These are phyloP conservation scores for Penicillium waksmanii DNA, from an alignment of 495 filamentous ascomycete genomes.

Conservation along the genomic window DNA sequence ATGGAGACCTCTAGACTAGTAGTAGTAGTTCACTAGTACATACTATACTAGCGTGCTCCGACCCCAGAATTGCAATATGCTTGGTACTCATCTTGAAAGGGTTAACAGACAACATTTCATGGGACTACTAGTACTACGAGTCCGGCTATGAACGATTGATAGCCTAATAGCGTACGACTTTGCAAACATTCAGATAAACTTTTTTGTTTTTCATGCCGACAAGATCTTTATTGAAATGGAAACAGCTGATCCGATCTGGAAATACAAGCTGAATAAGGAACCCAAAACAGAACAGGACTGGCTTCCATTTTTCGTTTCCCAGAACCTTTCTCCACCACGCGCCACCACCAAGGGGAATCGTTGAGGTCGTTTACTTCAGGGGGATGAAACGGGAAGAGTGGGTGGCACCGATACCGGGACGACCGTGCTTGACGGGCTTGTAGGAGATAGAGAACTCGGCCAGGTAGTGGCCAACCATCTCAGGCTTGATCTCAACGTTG, in stretches of 20 bases:
- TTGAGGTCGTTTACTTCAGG: conserved; percentile 79
- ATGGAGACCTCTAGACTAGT: no score
- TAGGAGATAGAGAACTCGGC: conserved; percentile 99
- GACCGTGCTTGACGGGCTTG: conserved; percentile 99
- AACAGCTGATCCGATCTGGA: conserved; percentile 52
- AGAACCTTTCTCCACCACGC: conserved; percentile 45
- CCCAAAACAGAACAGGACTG: conserved; percentile 35
- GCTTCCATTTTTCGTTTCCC: conserved; percentile 47
- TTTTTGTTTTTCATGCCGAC: conserved; percentile 48
- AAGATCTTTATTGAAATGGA: conserved; percentile 54
- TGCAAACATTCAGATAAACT: conserved; percentile 4
- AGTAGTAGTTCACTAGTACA: no score
- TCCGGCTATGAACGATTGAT: background rate
- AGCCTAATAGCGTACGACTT: background rate
- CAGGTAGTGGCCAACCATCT: conserved; percentile 99
- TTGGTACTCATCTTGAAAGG: no score
- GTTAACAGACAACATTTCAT: background rate
- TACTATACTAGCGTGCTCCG: no score
- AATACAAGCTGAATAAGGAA: conserved; percentile 50
- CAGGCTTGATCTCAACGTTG: conserved; percentile 99
- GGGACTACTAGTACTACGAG: background rate
- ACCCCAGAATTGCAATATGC: no score
- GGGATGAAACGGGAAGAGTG: conserved; percentile 99
- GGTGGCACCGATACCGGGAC: conserved; percentile 99
- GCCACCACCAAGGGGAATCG: conserved; percentile 47